Base-by-base conservation (phyloP, 768 basidiomycete species). In the Mrakia blollopis region DNA sequence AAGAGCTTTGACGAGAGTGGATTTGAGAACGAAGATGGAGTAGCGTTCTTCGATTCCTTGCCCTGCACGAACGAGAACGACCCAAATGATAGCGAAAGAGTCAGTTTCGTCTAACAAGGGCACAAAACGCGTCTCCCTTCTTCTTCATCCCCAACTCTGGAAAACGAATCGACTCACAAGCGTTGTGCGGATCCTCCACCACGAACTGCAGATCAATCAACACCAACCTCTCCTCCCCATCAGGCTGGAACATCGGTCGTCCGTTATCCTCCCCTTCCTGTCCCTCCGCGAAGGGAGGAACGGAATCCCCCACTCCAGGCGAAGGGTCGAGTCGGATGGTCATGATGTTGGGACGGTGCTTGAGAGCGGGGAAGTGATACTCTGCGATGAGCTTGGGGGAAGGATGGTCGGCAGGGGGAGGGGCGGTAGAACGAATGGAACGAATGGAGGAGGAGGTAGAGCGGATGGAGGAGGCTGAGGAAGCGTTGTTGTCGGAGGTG, bases 201-300 rank as follows among this genome's bases (percentile, higher is more conserved):
- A 70, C 32, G 21, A 70, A 76, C 10, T 50, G 52, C n/a, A 73
- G 25, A 47, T 73, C 76, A 25, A 73, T 32, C 35, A 77, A 44
- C 39, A 77, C 44, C 28, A 77, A 50, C 35, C 76, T 41, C 25
- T 77, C 76, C 47, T 54, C 62, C 21, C 70, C 61, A 54, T 73
- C 72, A 9, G 60, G 72, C n/a, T 67, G 44, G 41, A 77, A 77
- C 72, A 72, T 72, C 25, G 76, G 76, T 25, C 65, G 18, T 44
- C 41, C 67, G 32, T 23, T 71, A 4, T 47, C 44, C 35, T 63
- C 65, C 21, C 72, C 30, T 13, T 63, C 63, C 39, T 65, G 62
- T n/a, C 76, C 72, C 72, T 77, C 76, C 4, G 76, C 71, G 60
- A 73, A 72, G 5, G 76, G 76, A 35, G 76, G 76, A 13, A 77